Base-by-base conservation (phyloP, 208 protist genomes). In the Trypanosoma brucei region DNA sequence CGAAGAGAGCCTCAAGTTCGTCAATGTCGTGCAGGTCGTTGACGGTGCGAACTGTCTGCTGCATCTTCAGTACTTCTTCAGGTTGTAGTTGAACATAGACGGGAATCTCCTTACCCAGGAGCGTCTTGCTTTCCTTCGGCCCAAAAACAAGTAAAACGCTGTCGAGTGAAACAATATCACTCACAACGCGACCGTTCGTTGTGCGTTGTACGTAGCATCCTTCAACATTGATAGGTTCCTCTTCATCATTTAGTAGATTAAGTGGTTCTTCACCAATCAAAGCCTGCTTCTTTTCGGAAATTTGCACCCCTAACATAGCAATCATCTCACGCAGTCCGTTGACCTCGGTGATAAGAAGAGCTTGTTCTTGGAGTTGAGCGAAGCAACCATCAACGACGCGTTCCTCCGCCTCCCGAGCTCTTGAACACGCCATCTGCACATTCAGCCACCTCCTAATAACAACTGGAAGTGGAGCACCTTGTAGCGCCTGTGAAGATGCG, bases 311-410 rank as follows among this genome's bases (percentile, higher is more conserved):
- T 31, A 92, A 52, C 37, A 57, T 61, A 14, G 78, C 76, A 34
- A 92, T 76, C 62, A 73, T 68, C 44, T 84, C 75, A 38, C 86
- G 86, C 70, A 86, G 76, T 70, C 77, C 74, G 65, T 92, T 92
- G 34, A 92, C 76, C 76, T 88, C 82, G 57, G 77, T 78, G 53
- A 89, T 68, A 52, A 81, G 71, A 39, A 77, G 63, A 39, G 82
- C 72, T 70, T 92, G 86, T 68, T 92, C 80, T 71, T 89, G 82
- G 61, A 81, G 72, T 39, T 89, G 80, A 31, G 58, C 63, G 63
- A 89, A 83, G 74, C 79, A 92, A 62, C 82, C 71, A 40, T 87
- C 83, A 33, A 88, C 68, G 31, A 80, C 59, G 13, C 46, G 52
- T 51, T 83, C 82, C 77, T 86, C 80, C 36, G 64, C 65, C 37